A percentile compares a stretch with the other conserved stretches of the same genome.
Evolutionary conservation across 1,139 yeast genomes (phyloP).

Genomic region (Zhuliangozyma parablackwelliae): DNA sequence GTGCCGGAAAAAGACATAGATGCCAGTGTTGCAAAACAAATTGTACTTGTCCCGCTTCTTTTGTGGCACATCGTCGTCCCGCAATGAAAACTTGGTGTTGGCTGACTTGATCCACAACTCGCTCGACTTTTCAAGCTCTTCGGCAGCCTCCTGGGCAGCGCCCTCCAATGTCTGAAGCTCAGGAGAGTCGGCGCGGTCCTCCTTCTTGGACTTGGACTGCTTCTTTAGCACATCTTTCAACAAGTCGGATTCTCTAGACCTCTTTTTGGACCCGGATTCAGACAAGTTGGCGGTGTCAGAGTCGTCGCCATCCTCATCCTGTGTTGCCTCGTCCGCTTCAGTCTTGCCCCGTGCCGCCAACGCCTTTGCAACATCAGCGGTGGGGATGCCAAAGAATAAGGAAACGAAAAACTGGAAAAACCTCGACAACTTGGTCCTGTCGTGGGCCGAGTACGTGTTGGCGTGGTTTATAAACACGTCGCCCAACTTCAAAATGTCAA

Average conservation of each 20-base stretch:
- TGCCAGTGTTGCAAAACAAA: conserved; percentile 85
- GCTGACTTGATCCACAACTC: conserved; percentile 62
- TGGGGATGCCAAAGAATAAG: conserved; percentile 58
- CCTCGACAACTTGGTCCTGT: conserved; percentile 70
- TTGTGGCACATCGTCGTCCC: conserved; percentile 17
- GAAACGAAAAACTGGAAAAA: conserved; percentile 69
- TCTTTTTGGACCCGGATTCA: conserved; percentile 36
- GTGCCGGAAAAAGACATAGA: conserved; percentile 87
- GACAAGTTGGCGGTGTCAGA: conserved; percentile 1
- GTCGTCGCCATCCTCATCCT: conserved; percentile 8
- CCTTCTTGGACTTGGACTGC: conserved; percentile 49
- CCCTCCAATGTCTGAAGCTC: conserved; percentile 26
- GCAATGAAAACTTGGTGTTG: conserved; percentile 28
- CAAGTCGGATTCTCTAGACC: conserved; percentile 61
- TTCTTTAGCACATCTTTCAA: conserved; percentile 72
- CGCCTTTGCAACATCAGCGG: conserved; percentile 26
- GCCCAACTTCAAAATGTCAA: conserved; percentile 69
- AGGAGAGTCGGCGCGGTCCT: conserved; percentile 33
- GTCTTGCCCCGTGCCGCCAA: conserved; percentile 18
- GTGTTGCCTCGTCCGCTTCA: conserved; percentile 11
- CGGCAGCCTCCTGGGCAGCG: conserved; percentile 32
- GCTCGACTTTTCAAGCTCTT: conserved; percentile 55
- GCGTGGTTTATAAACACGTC: conserved; percentile 66
- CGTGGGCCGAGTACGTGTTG: conserved; percentile 74
- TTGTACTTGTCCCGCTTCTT: conserved; percentile 53